A percentile compares a stretch with the other conserved stretches of the same genome.
Evolutionary conservation across 2,329 filamentous ascomycete species (phyloP).

Genomic region (Sphaerostilbella broomeana): DNA sequence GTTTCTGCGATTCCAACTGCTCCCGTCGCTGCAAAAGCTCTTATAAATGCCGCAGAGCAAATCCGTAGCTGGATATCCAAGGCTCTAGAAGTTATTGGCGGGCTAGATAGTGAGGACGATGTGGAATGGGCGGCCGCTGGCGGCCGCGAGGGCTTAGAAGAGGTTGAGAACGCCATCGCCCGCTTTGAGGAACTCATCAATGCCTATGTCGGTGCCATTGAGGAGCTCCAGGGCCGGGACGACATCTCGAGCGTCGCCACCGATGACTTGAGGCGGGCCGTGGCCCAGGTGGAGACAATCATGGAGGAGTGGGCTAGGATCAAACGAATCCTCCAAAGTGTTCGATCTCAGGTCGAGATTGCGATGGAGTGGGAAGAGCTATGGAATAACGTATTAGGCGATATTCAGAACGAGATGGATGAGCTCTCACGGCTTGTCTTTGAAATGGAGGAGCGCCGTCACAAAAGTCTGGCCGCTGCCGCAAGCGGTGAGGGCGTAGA

Average conservation of each 20-base stretch:
- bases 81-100: slow-evolving; percentile 79
- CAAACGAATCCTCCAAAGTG: slow-evolving; percentile 65
- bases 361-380: slow-evolving; percentile 99
- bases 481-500: slow-evolving; percentile 61
- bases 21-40: slow-evolving; percentile 71
- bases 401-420: slow-evolving; percentile 84
- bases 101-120: slow-evolving; percentile 90
- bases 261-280: slow-evolving; percentile 66
- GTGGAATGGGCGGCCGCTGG: slow-evolving; percentile 94
- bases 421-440: slow-evolving; percentile 76
- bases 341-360: slow-evolving; percentile 88
- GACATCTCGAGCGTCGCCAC: slow-evolving; percentile 69
- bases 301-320: slow-evolving; percentile 80
- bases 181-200: slow-evolving; percentile 86
- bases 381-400: slow-evolving; percentile 87
- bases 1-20: slow-evolving; percentile 82
- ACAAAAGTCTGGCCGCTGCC: slow-evolving; percentile 65
- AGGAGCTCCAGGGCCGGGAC: slow-evolving; percentile 71
- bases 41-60: slow-evolving; percentile 83
- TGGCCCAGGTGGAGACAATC: slow-evolving; percentile 84
- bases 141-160: slow-evolving; percentile 71
- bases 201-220: slow-evolving; percentile 90
- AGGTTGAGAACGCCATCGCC: slow-evolving; percentile 66
- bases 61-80: slow-evolving; percentile 93
- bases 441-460: slow-evolving; percentile 94